These are phyloP conservation scores for Annulohypoxylon stygium DNA, from an alignment of 495 filamentous ascomycete genomes.

Conservation along the genomic window DNA sequence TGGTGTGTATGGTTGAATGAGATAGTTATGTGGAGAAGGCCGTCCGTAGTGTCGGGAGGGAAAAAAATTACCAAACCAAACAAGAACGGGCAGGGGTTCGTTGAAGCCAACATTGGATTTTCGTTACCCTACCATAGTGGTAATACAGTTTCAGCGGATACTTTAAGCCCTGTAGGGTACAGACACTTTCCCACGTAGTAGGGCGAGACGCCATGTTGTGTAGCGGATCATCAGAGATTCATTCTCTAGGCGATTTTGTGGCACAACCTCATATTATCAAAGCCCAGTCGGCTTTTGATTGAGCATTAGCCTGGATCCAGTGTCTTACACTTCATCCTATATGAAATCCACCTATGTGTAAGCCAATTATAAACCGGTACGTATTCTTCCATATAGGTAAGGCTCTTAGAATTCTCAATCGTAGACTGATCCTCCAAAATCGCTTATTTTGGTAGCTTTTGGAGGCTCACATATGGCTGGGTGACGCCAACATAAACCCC, in stretches of 20 bases:
- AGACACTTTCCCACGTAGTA: slow-evolving; percentile 23
- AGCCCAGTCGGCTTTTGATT: slow-evolving; percentile 21
- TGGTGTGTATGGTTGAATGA: slow-evolving; percentile 4
- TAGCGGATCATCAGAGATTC: slow-evolving; percentile 34
- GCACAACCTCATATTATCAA: slow-evolving; percentile 35
- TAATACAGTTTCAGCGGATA: slow-evolving; percentile 41
- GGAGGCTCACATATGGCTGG: neutral
- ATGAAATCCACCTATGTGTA: neutral
- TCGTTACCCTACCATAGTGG: slow-evolving; percentile 38
- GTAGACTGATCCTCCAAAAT: slow-evolving; percentile 13
- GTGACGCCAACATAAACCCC: slow-evolving; percentile 8
- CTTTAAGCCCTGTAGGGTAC: slow-evolving; percentile 35
- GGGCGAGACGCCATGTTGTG: slow-evolving; percentile 38
- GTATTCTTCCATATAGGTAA: slow-evolving; percentile 1
- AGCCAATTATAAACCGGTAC: neutral
- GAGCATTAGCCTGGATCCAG: slow-evolving; percentile 5
- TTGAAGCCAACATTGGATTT: slow-evolving; percentile 38
- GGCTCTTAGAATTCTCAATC: slow-evolving; percentile 7
- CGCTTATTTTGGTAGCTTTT: slow-evolving; percentile 18
- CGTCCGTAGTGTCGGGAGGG: slow-evolving; percentile 5
- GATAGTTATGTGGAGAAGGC: slow-evolving; percentile 19
- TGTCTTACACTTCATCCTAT: neutral
- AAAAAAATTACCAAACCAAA: neutral
- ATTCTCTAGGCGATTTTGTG: slow-evolving; percentile 39
- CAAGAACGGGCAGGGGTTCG: slow-evolving; percentile 16